These are phyloP conservation scores for Nannochloropsis gaditana DNA, from an alignment of 108 stramenopile genomes.

Conservation along the genomic window DNA sequence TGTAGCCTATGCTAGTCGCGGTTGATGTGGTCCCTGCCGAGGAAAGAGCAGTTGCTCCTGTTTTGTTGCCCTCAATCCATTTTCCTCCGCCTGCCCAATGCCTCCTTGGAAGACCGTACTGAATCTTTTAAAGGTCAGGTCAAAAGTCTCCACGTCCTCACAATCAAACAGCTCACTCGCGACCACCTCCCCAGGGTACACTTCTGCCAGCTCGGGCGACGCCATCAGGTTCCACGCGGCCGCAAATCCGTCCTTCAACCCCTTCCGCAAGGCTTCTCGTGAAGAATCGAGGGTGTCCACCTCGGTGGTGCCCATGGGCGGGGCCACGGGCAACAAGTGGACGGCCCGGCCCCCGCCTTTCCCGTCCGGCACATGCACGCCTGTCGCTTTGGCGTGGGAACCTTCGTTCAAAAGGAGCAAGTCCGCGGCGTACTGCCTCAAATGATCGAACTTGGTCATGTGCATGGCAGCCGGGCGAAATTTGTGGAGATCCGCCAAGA, in stretches of 20 bases:
- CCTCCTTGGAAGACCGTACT: neutral
- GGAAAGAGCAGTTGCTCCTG: neutral
- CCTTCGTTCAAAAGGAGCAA: slow-evolving; percentile 66
- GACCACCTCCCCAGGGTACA: neutral
- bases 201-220: neutral
- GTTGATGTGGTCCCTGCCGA: too few species aligned
- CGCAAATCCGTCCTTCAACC: neutral
- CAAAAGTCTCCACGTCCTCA: neutral
- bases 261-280: neutral
- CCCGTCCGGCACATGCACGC: slow-evolving; percentile 26
- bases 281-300: slow-evolving; percentile 36
- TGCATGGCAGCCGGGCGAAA: slow-evolving; percentile 60
- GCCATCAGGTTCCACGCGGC: neutral
- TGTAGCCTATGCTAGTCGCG: too few species aligned
- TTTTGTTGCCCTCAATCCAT: neutral
- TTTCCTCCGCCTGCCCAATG: neutral
- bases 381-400: slow-evolving; percentile 42
- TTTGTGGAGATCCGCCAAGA: slow-evolving; percentile 70
- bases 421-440: slow-evolving; percentile 72
- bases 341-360: slow-evolving; percentile 33
- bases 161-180: neutral
- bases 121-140: neutral
- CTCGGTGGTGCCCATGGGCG: slow-evolving; percentile 71
- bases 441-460: slow-evolving; percentile 65
- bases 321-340: slow-evolving; percentile 66